These are phyloP conservation scores for Jimgerdemannia flammicorona DNA, from an alignment of 192 early-diverging fungal genomes.

Conservation along the genomic window DNA sequence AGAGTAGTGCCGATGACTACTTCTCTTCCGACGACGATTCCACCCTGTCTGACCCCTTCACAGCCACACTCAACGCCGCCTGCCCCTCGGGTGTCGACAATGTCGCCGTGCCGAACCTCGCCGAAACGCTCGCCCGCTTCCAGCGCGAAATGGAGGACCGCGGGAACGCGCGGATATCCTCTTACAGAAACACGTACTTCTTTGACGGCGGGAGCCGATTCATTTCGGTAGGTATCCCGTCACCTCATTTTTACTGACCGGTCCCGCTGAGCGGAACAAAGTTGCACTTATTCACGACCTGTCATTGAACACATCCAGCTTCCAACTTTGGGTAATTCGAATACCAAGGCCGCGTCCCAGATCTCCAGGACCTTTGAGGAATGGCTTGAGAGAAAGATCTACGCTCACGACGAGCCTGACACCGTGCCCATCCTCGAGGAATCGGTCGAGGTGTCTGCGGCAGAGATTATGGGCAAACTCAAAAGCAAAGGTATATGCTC, in stretches of 20 bases:
- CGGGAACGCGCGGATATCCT: conserved; percentile 17
- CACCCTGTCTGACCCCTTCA: conserved; percentile 1
- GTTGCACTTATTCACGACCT: neutral
- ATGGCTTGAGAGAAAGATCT: conserved; percentile 33
- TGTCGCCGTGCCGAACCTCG: neutral
- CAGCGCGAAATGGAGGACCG: conserved; percentile 14
- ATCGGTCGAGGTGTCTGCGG: conserved; percentile 28
- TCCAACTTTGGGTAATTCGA: conserved; percentile 28
- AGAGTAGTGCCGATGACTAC: neutral
- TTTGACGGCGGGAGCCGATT: conserved; percentile 33
- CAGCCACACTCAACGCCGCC: neutral
- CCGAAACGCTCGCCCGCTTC: conserved; percentile 2
- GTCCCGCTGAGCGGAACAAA: neutral
- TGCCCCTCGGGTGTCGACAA: neutral
- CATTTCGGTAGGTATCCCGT: conserved; percentile 27
- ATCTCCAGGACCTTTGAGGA: conserved; percentile 33
- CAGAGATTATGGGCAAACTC: conserved; percentile 27
- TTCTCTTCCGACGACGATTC: conserved; percentile 12
- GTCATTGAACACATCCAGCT: conserved; percentile 6
- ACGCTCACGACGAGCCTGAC: conserved; percentile 13
- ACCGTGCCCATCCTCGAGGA: conserved; percentile 35
- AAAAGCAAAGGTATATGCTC: conserved; percentile 9
- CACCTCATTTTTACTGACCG: neutral
- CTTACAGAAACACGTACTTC: conserved; percentile 29
- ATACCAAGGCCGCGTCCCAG: conserved; percentile 24